Percentiles rank a stretch among this genome's conserved stretches.
These are phyloP conservation scores for Pseudophaeomoniella oleicola DNA, from an alignment of 2,329 filamentous ascomycete genomes.

Conservation along the genomic window DNA sequence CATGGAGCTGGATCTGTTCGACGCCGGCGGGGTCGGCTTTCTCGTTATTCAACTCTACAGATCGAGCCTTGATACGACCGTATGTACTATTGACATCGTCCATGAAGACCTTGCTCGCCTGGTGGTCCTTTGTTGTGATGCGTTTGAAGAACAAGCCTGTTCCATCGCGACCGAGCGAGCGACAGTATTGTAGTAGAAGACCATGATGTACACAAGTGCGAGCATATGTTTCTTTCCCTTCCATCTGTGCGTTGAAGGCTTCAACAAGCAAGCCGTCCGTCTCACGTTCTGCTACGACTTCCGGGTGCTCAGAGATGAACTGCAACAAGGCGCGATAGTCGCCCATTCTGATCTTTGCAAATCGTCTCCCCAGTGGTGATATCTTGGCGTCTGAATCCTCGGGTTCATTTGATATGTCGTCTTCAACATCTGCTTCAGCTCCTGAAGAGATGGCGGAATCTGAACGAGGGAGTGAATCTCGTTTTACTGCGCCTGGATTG, in stretches of 20 bases:
- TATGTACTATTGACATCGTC: conserved; percentile 90
- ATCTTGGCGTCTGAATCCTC: conserved; percentile 46
- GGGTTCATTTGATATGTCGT: conserved; percentile 26
- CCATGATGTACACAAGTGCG: conserved; percentile 87
- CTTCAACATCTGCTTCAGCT: conserved; percentile 48
- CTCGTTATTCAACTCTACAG: conserved; percentile 55
- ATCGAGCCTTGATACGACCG: conserved; percentile 61
- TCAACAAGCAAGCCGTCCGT: conserved; percentile 82
- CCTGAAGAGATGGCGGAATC: conserved; percentile 38
- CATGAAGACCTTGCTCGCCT: conserved; percentile 78
- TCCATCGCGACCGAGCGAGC: conserved; percentile 73
- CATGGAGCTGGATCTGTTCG: conserved; percentile 95
- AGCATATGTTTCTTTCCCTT: conserved; percentile 60
- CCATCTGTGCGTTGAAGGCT: conserved; percentile 77
- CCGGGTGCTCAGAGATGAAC: conserved; percentile 66
- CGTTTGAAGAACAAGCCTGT: conserved; percentile 92
- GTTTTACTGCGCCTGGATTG: conserved; percentile 44
- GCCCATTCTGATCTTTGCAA: conserved; percentile 60
- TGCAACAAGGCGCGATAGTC: conserved; percentile 61
- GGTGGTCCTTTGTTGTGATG: conserved; percentile 76
- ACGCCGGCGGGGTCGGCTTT: conserved; percentile 48
- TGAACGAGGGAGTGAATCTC: conserved; percentile 18
- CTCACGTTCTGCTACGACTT: conserved; percentile 69
- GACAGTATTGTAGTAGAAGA: conserved; percentile 85
- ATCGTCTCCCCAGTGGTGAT: conserved; percentile 63